These are phyloP conservation scores for Neolecta irregularis DNA, from an alignment of 1,139 yeast species.

Conservation along the genomic window DNA sequence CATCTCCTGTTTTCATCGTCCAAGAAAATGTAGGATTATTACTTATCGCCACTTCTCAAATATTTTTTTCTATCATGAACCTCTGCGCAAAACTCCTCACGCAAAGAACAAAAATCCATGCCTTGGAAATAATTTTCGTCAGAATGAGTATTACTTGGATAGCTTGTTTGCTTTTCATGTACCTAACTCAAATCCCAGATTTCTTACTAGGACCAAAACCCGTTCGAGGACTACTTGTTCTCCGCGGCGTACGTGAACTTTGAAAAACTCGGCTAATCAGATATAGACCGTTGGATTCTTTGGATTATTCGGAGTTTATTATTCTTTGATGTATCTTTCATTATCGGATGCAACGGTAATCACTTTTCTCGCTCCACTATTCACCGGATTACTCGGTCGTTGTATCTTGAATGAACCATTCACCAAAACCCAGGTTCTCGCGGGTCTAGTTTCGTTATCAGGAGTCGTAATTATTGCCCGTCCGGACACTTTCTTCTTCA, in stretches of 20 bases:
- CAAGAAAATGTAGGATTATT: too few relatives aligned
- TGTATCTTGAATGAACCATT: conserved; percentile 51
- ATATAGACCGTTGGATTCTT: conserved; percentile 28
- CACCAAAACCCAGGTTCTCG: conserved; percentile 47
- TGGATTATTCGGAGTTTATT: conserved; percentile 66
- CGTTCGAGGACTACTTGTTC: conserved; percentile 36
- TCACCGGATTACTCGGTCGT: conserved; percentile 65
- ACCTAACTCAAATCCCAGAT: conserved; percentile 26
- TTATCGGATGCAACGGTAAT: conserved; percentile 70
- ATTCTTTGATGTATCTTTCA: conserved; percentile 54
- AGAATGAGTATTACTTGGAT: conserved; percentile 59
- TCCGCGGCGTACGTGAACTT: conserved; percentile 41
- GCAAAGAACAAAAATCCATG: conserved; percentile 46
- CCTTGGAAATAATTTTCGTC: conserved; percentile 58
- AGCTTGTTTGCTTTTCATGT: conserved; percentile 9
- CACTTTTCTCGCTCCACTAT: conserved; percentile 61
- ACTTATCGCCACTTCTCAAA: conserved; percentile 49
- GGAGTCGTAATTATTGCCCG: conserved; percentile 76
- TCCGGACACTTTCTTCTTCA: conserved; percentile 29
- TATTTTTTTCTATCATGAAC: conserved; percentile 64
- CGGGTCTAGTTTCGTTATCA: conserved; percentile 49
- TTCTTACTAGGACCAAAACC: conserved; percentile 60
- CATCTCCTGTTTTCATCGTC: too few relatives aligned
- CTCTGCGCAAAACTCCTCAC: conserved; percentile 57
- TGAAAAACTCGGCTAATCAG: not conserved